phyloP scores from a whole-genome alignment of 768 basidiomycete genomes.

The Gelatoporia subvermispora region DNA sequence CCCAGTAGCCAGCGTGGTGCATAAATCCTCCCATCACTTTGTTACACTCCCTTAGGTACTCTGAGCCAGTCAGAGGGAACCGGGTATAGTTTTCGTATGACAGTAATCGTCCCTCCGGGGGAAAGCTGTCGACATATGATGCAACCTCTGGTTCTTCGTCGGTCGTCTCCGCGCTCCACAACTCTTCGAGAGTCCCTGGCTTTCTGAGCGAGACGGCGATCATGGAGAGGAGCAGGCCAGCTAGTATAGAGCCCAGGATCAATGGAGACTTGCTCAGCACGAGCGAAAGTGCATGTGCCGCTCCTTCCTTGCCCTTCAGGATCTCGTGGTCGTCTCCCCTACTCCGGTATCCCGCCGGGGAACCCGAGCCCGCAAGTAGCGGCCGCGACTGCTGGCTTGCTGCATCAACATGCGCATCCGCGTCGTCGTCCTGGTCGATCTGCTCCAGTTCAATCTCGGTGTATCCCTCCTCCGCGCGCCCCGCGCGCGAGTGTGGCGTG shows the following conservation, averaged over 20 bases:
- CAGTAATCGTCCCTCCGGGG: slow-evolving; percentile 25
- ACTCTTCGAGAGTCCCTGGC: slow-evolving; percentile 38
- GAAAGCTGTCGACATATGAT: slow-evolving; percentile 18
- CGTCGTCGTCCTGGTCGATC: slow-evolving; percentile 26
- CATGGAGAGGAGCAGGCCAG: slow-evolving; percentile 41
- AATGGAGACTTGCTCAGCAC: slow-evolving; percentile 32
- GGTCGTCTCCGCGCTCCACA: slow-evolving; percentile 34
- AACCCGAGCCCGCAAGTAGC: slow-evolving; percentile 34
- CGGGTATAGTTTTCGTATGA: slow-evolving; percentile 55
- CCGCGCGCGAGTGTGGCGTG: slow-evolving; percentile 59
- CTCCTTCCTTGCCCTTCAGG: slow-evolving; percentile 6
- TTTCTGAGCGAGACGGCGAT: slow-evolving; percentile 44
- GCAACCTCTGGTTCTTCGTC: slow-evolving; percentile 5
- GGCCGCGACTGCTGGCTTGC: slow-evolving; percentile 36
- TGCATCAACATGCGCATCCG: slow-evolving; percentile 33
- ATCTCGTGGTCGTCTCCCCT: slow-evolving; percentile 35
- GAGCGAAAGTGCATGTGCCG: slow-evolving; percentile 1
- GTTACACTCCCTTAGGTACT: slow-evolving; percentile 56
- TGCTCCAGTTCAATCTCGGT: slow-evolving; percentile 45
- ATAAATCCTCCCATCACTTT: slow-evolving; percentile 44
- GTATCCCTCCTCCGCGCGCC: slow-evolving; percentile 50
- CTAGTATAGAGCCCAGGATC: slow-evolving; percentile 39
- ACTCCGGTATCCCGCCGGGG: slow-evolving; percentile 37
- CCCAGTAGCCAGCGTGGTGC: slow-evolving; percentile 52
- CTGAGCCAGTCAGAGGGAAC: slow-evolving; percentile 51